phyloP scores from a whole-genome alignment of 2,329 filamentous ascomycete genomes.

The Microdochium paspali region DNA sequence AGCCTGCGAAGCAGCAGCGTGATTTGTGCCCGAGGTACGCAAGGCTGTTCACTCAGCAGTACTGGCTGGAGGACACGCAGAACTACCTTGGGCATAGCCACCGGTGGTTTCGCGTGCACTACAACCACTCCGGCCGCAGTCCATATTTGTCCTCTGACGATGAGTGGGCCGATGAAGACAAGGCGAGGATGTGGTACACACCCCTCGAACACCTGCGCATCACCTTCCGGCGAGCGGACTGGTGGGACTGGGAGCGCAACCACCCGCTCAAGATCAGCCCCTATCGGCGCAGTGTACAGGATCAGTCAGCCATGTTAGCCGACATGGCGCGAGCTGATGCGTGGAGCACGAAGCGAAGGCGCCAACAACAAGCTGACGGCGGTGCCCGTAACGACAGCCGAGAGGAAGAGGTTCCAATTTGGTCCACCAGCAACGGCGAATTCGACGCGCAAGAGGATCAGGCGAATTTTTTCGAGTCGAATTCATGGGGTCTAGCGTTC shows the following conservation, averaged over 20 bases:
- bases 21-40: constrained; percentile 1
- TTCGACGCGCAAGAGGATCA: neutral
- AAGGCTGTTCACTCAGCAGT: constrained; percentile 11
- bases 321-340: constrained; percentile 7
- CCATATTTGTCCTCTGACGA: neutral
- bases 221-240: constrained; percentile 23
- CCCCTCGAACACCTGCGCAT: constrained; percentile 17
- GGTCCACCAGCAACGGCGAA: too few relatives aligned
- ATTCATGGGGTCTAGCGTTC: constrained; percentile 11
- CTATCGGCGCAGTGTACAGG: constrained; percentile 5
- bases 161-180: too few relatives aligned
- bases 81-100: neutral
- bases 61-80: constrained; percentile 12
- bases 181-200: constrained; percentile 7
- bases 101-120: too few relatives aligned
- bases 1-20: neutral
- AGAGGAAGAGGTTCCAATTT: too few relatives aligned
- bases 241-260: constrained; percentile 23
- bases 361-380: too few relatives aligned
- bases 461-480: constrained; percentile 2
- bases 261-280: constrained; percentile 14
- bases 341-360: neutral
- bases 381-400: too few relatives aligned
- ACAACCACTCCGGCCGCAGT: too few relatives aligned
- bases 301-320: constrained; percentile 4